Evolutionary conservation across 129 eudicot species (phyloP).

Genomic region (Helichrysum umbraculigerum): DNA sequence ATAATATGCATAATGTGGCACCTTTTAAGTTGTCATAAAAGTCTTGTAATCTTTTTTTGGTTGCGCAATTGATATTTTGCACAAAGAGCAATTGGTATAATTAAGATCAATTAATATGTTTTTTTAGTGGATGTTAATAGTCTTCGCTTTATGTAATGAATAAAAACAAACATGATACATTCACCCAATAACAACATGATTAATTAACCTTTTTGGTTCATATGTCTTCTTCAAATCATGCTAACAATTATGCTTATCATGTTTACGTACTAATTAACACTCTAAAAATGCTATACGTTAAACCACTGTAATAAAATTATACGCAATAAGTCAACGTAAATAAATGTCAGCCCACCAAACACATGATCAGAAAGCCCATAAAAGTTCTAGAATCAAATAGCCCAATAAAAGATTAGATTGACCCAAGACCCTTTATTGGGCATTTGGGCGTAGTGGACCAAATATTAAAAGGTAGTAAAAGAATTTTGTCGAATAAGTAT

Average conservation of each 20-base stretch:
- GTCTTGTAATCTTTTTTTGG: conserved; percentile 8
- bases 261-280: background rate
- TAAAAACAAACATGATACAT: conserved; percentile 31
- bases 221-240: conserved; percentile 49
- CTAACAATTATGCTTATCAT: conserved; percentile 33
- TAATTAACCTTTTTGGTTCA: conserved; percentile 46
- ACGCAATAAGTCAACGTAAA: background rate
- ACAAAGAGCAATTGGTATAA: conserved; percentile 30
- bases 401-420: background rate
- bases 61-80: conserved; percentile 10
- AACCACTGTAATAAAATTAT: background rate
- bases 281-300: background rate
- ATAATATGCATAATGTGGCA: conserved; percentile 20
- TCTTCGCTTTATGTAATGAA: conserved; percentile 30
- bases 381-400: background rate
- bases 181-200: conserved; percentile 39
- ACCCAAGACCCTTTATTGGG: background rate
- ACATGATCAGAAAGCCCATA: background rate
- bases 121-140: conserved; percentile 37
- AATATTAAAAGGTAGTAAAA: background rate
- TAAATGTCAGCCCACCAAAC: background rate
- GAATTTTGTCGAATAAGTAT: background rate
- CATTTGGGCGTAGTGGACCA: background rate
- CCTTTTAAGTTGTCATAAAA: conserved; percentile 19
- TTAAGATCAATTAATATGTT: conserved; percentile 42